These are phyloP conservation scores for Pichia sp. DNA, from an alignment of 1,139 yeast genomes.

Conservation along the genomic window DNA sequence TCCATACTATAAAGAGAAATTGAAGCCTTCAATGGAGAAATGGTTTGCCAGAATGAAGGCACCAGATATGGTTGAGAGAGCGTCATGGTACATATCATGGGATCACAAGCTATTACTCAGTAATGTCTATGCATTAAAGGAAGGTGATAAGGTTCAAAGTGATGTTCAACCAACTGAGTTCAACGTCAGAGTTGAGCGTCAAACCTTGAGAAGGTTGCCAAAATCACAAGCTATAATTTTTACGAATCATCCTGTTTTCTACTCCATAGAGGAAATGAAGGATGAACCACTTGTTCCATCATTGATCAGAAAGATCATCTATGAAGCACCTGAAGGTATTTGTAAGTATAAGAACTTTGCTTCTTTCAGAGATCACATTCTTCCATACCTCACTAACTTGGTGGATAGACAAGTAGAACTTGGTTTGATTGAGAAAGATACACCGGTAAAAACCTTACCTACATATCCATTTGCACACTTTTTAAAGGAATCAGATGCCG, in stretches of 20 bases:
- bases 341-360: conserved; percentile 57
- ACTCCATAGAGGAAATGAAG: conserved; percentile 67
- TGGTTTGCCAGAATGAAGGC: conserved; percentile 61
- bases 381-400: conserved; percentile 49
- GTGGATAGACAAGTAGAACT: conserved; percentile 49
- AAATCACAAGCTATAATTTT: conserved; percentile 44
- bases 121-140: conserved; percentile 43
- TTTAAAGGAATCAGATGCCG: conserved; percentile 27
- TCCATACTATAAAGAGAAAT: conserved; percentile 62
- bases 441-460: conserved; percentile 53
- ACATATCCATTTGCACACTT: conserved; percentile 56
- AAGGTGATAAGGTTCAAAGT: conserved; percentile 32
- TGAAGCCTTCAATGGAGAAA: conserved; percentile 66
- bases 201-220: conserved; percentile 47
- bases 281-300: conserved; percentile 73
- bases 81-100: conserved; percentile 71
- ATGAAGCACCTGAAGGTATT: conserved; percentile 61
- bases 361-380: conserved; percentile 49
- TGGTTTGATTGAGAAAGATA: conserved; percentile 49
- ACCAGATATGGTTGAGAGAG: conserved; percentile 60
- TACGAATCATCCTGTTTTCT: conserved; percentile 62
- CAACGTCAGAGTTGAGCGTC: conserved; percentile 51
- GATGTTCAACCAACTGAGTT: conserved; percentile 33
- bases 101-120: conserved; percentile 55
- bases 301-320: conserved; percentile 50